A percentile compares a stretch with the other conserved stretches of the same genome.
Conservation (phyloP, 1,284 basidiomycete species). For the Meripilus lineatus region DNA sequence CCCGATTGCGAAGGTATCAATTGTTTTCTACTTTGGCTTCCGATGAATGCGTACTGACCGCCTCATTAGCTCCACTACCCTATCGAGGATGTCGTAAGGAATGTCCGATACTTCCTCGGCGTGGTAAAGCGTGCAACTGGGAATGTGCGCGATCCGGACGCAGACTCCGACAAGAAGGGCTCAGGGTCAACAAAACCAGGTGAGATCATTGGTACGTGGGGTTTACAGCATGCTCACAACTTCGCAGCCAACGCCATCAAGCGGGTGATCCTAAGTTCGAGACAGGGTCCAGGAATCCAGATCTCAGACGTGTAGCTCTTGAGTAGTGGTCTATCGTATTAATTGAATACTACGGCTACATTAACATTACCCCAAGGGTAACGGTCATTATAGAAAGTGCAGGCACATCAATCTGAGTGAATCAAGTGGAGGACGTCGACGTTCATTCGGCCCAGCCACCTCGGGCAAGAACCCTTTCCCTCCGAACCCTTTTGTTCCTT, state of each 20-base stretch:
- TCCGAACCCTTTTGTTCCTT: too few species aligned
- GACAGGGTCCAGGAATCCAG: slow-evolving; percentile 81
- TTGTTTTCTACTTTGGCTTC: not conserved
- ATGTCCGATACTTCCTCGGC: slow-evolving; percentile 74
- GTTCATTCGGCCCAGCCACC: too few species aligned
- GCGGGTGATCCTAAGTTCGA: slow-evolving; percentile 79
- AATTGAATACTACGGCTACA: not conserved
- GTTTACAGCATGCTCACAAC: slow-evolving; percentile 6
- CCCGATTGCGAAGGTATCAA: slow-evolving; percentile 63
- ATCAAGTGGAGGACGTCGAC: too few species aligned
- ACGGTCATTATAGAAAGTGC: not conserved
- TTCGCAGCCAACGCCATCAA: slow-evolving; percentile 61
- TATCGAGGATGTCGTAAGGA: slow-evolving; percentile 70
- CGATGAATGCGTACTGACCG: not conserved
- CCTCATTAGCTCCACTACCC: slow-evolving; percentile 66
- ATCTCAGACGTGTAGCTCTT: slow-evolving; percentile 44
- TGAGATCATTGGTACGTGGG: slow-evolving; percentile 19
- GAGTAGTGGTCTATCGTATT: not conserved
- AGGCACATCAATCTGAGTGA: not conserved
- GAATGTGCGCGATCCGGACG: slow-evolving; percentile 47
- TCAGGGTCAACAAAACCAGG: slow-evolving; percentile 36
- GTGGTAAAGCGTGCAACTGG: slow-evolving; percentile 77
- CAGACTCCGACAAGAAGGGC: slow-evolving; percentile 34
- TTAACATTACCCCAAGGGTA: too few species aligned
- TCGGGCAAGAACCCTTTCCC: too few species aligned